Evolutionary conservation across 2,329 filamentous ascomycete genomes (phyloP).

Genomic region (Torrubiellomyces zombiae): DNA sequence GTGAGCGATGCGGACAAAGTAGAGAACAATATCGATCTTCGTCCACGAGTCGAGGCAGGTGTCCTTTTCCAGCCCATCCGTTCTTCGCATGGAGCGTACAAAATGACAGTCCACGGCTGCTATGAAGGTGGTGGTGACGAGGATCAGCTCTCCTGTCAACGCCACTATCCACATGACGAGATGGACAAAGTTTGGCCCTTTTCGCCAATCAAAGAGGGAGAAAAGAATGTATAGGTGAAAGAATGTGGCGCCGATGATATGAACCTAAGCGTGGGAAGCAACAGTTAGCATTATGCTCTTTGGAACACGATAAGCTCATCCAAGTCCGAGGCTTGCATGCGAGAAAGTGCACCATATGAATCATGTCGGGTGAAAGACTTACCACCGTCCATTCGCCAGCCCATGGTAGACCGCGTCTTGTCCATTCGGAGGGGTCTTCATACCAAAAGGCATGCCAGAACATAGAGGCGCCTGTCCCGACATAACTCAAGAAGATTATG

Average conservation of each 20-base stretch:
- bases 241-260: conserved; percentile 71
- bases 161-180: conserved; percentile 63
- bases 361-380: conserved; percentile 19
- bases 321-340: too few relatives aligned
- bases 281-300: conserved; percentile 1
- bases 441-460: conserved; percentile 52
- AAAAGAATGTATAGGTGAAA: conserved; percentile 75
- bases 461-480: conserved; percentile 58
- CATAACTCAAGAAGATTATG: conserved; percentile 55
- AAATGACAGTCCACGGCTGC: conserved; percentile 53
- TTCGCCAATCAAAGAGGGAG: conserved; percentile 67
- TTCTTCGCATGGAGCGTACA: conserved; percentile 22
- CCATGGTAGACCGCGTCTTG: conserved; percentile 40
- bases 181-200: conserved; percentile 67
- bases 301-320: neutral
- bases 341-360: neutral
- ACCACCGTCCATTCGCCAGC: conserved; percentile 64
- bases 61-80: conserved; percentile 10
- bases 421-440: conserved; percentile 21
- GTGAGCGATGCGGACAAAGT: conserved; percentile 50
- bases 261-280: conserved; percentile 54
- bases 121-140: conserved; percentile 52
- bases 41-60: conserved; percentile 22
- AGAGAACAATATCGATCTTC: conserved; percentile 45
- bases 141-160: conserved; percentile 53